These are phyloP conservation scores for Fraxinus velutina DNA, from an alignment of 305 asterid genomes.

Conservation along the genomic window DNA sequence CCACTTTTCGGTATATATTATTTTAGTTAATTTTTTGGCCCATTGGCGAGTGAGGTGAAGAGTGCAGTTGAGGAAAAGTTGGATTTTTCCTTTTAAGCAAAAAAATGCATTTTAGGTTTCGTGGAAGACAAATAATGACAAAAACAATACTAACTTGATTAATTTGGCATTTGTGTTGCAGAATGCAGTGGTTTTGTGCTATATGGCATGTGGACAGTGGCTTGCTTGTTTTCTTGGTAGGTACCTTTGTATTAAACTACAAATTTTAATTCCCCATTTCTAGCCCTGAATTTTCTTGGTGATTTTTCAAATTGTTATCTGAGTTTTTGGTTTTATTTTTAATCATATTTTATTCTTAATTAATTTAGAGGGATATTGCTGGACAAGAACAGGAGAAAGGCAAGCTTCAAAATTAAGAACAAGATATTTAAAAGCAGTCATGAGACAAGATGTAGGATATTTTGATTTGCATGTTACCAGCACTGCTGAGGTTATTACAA, in stretches of 20 bases:
- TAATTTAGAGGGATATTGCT: slow-evolving; percentile 81
- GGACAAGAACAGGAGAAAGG: slow-evolving; percentile 95
- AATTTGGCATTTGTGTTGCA: slow-evolving; percentile 22
- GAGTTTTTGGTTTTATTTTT: too few species aligned
- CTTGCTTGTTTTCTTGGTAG: slow-evolving; percentile 54
- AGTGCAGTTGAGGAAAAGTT: too few species aligned
- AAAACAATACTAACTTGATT: background rate
- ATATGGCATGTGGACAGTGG: slow-evolving; percentile 79
- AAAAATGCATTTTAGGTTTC: too few species aligned
- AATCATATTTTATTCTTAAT: background rate
- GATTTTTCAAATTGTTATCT: background rate
- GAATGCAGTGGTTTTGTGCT: slow-evolving; percentile 73
- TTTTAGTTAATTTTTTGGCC: too few species aligned
- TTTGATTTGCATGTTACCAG: slow-evolving; percentile 83
- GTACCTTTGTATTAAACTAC: background rate
- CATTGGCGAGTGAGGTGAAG: too few species aligned
- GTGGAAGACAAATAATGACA: too few species aligned
- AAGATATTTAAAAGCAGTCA: slow-evolving; percentile 74
- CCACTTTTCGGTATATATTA: too few species aligned
- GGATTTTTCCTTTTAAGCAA: too few species aligned
- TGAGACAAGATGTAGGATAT: slow-evolving; percentile 95
- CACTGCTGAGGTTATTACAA: slow-evolving; percentile 80
- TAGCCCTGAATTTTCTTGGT: background rate
- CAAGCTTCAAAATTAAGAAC: slow-evolving; percentile 76
- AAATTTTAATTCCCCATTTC: background rate